These are phyloP conservation scores for Lasiosphaeria ovina DNA, from an alignment of 495 filamentous ascomycete genomes.

Conservation along the genomic window DNA sequence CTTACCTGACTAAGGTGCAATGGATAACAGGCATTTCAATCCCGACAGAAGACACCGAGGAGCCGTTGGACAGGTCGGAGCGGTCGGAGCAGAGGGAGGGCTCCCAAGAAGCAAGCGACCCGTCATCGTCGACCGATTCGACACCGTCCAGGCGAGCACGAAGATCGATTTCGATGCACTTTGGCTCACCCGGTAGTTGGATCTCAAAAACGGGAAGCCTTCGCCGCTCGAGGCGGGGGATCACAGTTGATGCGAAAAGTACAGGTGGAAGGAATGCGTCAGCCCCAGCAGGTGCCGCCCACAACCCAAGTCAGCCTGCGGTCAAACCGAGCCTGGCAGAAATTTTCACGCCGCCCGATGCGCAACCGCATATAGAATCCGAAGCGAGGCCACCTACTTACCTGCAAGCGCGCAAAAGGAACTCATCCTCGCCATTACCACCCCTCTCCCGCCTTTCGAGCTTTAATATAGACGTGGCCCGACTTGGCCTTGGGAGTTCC, in stretches of 20 bases:
- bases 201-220: constrained; percentile 50
- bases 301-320: constrained; percentile 18
- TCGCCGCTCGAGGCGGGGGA: constrained; percentile 43
- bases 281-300: constrained; percentile 34
- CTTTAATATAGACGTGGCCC: constrained; percentile 55
- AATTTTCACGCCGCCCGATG: constrained; percentile 24
- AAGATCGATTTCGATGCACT: constrained; percentile 54
- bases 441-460: constrained; percentile 55
- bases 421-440: constrained; percentile 55
- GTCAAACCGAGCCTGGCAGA: constrained; percentile 23
- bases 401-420: constrained; percentile 41
- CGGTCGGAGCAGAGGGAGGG: constrained; percentile 9
- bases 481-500: constrained; percentile 40
- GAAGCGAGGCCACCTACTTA: constrained; percentile 26
- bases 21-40: constrained; percentile 25
- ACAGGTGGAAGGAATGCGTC: constrained; percentile 46
- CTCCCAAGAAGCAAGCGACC: constrained; percentile 19
- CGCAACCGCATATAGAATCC: constrained; percentile 16
- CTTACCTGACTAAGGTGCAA: constrained; percentile 34
- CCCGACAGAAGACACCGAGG: constrained; percentile 14
- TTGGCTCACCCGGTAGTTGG: constrained; percentile 50
- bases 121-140: constrained; percentile 19
- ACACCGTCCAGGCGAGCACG: constrained; percentile 42
- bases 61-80: constrained; percentile 1
- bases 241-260: constrained; percentile 31